Conservation (phyloP, 73 alveolate genomes). For the Paramecium octaurelia region DNA sequence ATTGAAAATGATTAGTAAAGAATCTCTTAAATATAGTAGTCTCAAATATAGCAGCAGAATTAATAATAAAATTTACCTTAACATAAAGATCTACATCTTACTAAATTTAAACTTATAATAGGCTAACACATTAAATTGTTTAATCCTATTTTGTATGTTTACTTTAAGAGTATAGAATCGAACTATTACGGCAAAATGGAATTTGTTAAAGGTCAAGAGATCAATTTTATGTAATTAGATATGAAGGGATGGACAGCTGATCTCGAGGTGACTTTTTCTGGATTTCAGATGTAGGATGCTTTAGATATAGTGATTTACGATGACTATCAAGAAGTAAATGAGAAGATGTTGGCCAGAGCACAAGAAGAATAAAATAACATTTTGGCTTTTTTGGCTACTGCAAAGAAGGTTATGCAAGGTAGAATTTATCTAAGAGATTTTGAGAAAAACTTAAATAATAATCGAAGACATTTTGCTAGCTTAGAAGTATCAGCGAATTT, state of each 20-base stretch:
- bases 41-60: not conserved
- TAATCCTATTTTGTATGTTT: not conserved
- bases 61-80: not conserved
- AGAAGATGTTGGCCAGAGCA: not conserved
- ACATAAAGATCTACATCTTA: not conserved
- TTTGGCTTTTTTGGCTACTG: not conserved
- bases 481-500: not conserved
- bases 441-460: not conserved
- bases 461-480: constrained; percentile 6
- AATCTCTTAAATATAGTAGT: not conserved
- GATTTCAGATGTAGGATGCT: not conserved
- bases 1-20: not conserved
- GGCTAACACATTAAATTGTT: not conserved
- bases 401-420: not conserved
- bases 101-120: not conserved
- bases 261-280: not conserved
- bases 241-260: not conserved
- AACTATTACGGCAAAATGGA: not conserved
- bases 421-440: not conserved
- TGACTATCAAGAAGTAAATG: not conserved
- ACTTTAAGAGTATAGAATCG: not conserved
- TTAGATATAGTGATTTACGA: not conserved
- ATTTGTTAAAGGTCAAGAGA: not conserved
- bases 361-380: not conserved
- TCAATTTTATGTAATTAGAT: not conserved